phyloP scores from a whole-genome alignment of 2,329 filamentous ascomycete species.

The Podosphaera fusca region DNA sequence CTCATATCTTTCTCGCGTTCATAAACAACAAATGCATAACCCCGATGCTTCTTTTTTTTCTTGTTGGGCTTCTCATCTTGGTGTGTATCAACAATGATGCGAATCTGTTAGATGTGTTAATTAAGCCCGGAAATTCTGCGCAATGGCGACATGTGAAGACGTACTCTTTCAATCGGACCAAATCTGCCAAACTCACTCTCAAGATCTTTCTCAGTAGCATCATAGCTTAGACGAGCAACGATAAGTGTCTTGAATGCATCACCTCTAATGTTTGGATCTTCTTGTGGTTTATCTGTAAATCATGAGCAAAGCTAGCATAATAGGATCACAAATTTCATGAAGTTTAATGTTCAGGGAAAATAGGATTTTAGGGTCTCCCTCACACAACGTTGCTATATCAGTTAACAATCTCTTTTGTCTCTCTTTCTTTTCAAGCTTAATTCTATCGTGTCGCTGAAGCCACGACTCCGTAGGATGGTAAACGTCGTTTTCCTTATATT shows the following conservation, averaged over 20 bases:
- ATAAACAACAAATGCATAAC: conserved; percentile 93
- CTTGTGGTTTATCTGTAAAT: conserved; percentile 47
- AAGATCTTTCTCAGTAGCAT: conserved; percentile 69
- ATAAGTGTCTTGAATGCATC: conserved; percentile 93
- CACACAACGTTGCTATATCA: conserved; percentile 14
- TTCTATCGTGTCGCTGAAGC: conserved; percentile 67
- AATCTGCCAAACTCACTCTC: conserved; percentile 86
- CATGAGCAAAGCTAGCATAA: conserved; percentile 6
- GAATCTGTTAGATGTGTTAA: conserved; percentile 34
- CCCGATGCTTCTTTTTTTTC: conserved; percentile 60
- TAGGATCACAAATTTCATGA: no score
- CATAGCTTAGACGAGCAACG: conserved; percentile 73
- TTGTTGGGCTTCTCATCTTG: conserved; percentile 46
- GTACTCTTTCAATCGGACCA: conserved; percentile 76
- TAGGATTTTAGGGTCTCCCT: conserved; percentile 12
- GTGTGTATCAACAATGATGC: conserved; percentile 61
- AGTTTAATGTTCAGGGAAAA: neutral
- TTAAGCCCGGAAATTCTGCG: neutral
- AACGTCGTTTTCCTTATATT: conserved; percentile 55
- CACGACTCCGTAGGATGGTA: conserved; percentile 79
- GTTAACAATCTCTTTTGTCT: conserved; percentile 29
- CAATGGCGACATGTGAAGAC: conserved; percentile 11
- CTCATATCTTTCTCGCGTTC: conserved; percentile 98
- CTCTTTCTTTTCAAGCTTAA: conserved; percentile 58
- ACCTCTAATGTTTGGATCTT: conserved; percentile 74